Percentiles rank a stretch among this genome's conserved stretches.
Conservation (phyloP, 2,329 filamentous ascomycete genomes). For the Trichoderma sp. region DNA sequence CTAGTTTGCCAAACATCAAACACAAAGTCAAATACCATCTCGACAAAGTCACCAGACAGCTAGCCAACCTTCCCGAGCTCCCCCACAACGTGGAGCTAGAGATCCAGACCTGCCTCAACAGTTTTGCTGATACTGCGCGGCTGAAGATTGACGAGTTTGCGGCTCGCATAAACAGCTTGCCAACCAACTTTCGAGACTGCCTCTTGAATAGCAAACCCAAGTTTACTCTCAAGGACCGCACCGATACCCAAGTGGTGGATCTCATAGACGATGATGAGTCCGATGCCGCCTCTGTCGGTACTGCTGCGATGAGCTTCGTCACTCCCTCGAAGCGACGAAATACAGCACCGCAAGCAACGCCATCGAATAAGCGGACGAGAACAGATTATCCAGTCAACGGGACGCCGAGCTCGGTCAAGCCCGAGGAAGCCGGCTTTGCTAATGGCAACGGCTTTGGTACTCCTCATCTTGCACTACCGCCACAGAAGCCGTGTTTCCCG, state of each 20-base stretch:
- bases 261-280: constrained; percentile 41
- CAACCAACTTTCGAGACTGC: constrained; percentile 50
- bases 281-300: constrained; percentile 30
- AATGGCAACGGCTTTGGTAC: constrained; percentile 25
- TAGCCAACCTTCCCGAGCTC: constrained; percentile 63
- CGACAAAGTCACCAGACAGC: constrained; percentile 49
- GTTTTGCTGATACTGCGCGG: constrained; percentile 54
- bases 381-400: constrained; percentile 24
- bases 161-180: constrained; percentile 45
- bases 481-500: constrained; percentile 26
- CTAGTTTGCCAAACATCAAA: constrained; percentile 52
- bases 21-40: constrained; percentile 52
- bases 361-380: constrained; percentile 35
- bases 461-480: constrained; percentile 8
- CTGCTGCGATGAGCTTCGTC: constrained; percentile 25
- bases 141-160: constrained; percentile 51
- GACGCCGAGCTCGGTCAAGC: constrained; percentile 35
- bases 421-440: constrained; percentile 34
- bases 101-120: constrained; percentile 57
- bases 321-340: constrained; percentile 33
- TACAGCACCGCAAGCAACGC: constrained; percentile 31
- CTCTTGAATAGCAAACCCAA: constrained; percentile 48
- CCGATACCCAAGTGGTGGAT: constrained; percentile 37
- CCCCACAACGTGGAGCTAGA: constrained; percentile 66
- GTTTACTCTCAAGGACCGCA: constrained; percentile 42